Evolutionary conservation across 129 eudicot genomes (phyloP).

Genomic region (Gnaphalium uliginosum): DNA sequence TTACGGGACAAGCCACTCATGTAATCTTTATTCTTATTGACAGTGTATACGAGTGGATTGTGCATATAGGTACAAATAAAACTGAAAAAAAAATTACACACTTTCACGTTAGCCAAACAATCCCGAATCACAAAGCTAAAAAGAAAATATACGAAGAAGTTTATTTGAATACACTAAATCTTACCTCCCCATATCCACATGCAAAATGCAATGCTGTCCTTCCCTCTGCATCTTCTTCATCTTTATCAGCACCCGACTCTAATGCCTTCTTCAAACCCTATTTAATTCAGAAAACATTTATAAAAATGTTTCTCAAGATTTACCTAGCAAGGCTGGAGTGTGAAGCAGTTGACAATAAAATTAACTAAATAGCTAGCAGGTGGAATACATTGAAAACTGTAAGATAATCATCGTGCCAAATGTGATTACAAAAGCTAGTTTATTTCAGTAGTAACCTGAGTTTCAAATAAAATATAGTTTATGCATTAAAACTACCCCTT

Average conservation of each 20-base stretch:
- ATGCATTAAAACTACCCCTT: neutral
- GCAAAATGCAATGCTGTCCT: constrained; percentile 97
- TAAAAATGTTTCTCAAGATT: neutral
- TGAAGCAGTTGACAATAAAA: constrained; percentile 10
- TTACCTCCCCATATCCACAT: constrained; percentile 99
- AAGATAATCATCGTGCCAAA: neutral
- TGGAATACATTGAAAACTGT: neutral
- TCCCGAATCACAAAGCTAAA: neutral
- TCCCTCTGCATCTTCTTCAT: constrained; percentile 97
- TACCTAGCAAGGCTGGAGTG: constrained; percentile 8
- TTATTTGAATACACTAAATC: neutral
- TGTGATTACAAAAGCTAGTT: neutral
- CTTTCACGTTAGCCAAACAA: neutral
- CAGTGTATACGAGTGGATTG: neutral
- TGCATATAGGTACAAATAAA: neutral
- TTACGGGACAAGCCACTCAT: neutral
- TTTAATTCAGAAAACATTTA: constrained; percentile 23
- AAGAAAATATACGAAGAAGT: neutral
- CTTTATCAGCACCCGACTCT: constrained; percentile 81
- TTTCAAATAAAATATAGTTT: neutral
- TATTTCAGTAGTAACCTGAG: neutral
- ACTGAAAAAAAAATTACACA: neutral
- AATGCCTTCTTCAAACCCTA: constrained; percentile 81
- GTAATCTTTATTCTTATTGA: neutral
- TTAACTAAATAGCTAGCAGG: neutral